phyloP scores from a whole-genome alignment of 108 stramenopile species.

The Conticribra guillardii region DNA sequence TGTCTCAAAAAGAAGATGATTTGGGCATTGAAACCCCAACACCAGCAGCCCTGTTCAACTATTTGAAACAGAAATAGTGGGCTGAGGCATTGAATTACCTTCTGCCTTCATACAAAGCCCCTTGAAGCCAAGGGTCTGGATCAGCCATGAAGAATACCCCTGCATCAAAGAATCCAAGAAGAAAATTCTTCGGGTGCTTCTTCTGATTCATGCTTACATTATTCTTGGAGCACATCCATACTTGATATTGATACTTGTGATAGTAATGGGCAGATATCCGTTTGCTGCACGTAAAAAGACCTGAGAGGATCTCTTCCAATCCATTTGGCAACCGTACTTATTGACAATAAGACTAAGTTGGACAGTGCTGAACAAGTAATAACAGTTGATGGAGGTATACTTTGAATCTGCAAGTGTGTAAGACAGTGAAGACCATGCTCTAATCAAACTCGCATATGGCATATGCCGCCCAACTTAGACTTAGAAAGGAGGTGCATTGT shows the following conservation, averaged over 20 bases:
- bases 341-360: slow-evolving; percentile 7
- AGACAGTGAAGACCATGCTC: slow-evolving; percentile 4
- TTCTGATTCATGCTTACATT: slow-evolving; percentile 22
- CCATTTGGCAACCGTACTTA: slow-evolving; percentile 16
- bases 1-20: too few relatives aligned
- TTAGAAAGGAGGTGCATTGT: background rate
- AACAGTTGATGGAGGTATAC: background rate
- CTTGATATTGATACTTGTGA: slow-evolving; percentile 14
- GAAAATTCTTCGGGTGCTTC: background rate
- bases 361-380: slow-evolving; percentile 8
- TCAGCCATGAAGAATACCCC: slow-evolving; percentile 8
- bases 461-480: slow-evolving; percentile 13
- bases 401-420: slow-evolving; percentile 4
- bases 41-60: too few relatives aligned
- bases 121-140: slow-evolving; percentile 14
- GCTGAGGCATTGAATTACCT: slow-evolving; percentile 13
- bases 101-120: slow-evolving; percentile 5
- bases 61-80: too few relatives aligned
- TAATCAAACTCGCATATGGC: slow-evolving; percentile 8
- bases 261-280: slow-evolving; percentile 7
- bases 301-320: slow-evolving; percentile 9
- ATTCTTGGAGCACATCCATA: slow-evolving; percentile 14
- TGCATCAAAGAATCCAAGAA: background rate
- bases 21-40: too few relatives aligned
- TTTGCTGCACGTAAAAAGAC: slow-evolving; percentile 12